Base-by-base conservation (phyloP, 164 flowering plant genomes). In the Houttuynia cordata region DNA sequence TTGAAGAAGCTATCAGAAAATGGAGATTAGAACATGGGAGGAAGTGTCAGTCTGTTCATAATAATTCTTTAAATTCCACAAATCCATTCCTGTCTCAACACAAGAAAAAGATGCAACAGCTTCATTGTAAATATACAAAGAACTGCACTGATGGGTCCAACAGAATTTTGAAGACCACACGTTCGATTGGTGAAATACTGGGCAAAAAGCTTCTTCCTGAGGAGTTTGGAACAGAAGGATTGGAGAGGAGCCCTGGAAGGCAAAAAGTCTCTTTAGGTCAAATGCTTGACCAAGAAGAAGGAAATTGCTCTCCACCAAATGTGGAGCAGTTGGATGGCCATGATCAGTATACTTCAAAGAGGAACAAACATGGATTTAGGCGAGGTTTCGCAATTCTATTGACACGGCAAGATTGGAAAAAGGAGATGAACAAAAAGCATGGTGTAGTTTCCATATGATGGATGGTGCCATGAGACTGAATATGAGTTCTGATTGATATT, bases 121-220 rank as follows among this genome's bases (percentile, higher is more conserved):
- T 73, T 57, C 91, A 87, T 70, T 79, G 82, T 1, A 82, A 82
- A 68, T 87, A 86, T 23, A 45, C 76, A 60, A 74, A 75, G 60
- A 47, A 81, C 54, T 73, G 54, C 2, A 66, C 34, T 50, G 86
- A 85, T 37, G 80, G 69, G 15, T 54, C 78, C 30, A 75, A 58
- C 42, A 88, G 86, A 17, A 81, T 72, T 62, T 56, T 83, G 60
- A 81, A 69, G 70, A 80, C 87, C 10, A 86, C 97, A 15, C 52
- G 90, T 39, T 93, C 97, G 24, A 90, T 93, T 8, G 99, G 96
- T 40, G 93, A 93, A 71, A 93, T 90, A 59, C 74, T 90, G 63
- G 88, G 91, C 78, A 68, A 80, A 74, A 93, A 90, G 74, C 75
- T 93, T 65, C 77, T 78, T 24, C 78, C 84, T 19, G 89, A 83